Conservation (phyloP, 2,329 filamentous ascomycete species). For the Rugonectria rugulosa region DNA sequence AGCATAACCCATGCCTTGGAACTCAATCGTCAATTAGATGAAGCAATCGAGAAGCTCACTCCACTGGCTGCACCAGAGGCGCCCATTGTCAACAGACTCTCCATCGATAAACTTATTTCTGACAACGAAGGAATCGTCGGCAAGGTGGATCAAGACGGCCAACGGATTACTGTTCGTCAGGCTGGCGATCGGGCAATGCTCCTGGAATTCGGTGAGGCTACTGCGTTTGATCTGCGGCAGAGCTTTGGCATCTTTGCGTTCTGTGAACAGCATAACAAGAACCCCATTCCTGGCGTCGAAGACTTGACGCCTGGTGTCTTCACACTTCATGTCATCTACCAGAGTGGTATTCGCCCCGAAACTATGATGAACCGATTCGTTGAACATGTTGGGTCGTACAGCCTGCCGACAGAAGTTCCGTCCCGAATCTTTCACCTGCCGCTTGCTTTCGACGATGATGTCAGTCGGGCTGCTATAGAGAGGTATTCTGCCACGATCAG, state of each 20-base stretch:
- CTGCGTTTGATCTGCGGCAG: constrained; percentile 42
- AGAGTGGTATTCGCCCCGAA: constrained; percentile 22
- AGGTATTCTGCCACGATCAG: constrained; percentile 70
- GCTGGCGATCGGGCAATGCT: constrained; percentile 46
- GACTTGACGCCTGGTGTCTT: constrained; percentile 46
- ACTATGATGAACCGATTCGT: constrained; percentile 31
- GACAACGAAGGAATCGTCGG: constrained; percentile 22
- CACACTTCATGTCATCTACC: constrained; percentile 44
- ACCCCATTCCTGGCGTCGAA: constrained; percentile 39
- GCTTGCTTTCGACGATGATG: constrained; percentile 48
- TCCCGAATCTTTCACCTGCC: constrained; percentile 46
- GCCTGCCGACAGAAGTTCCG: constrained; percentile 32
- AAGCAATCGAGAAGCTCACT: constrained; percentile 32
- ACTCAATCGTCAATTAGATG: constrained; percentile 31
- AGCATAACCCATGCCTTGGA: constrained; percentile 34
- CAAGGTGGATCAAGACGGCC: constrained; percentile 21
- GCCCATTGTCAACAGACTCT: neutral
- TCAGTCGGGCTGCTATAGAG: constrained; percentile 59
- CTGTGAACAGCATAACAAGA: constrained; percentile 39
- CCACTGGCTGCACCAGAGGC: neutral
- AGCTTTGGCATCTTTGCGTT: constrained; percentile 46
- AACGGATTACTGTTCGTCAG: constrained; percentile 35
- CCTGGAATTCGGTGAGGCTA: constrained; percentile 42
- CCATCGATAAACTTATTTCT: neutral
- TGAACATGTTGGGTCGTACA: constrained; percentile 35